These are phyloP conservation scores for Leptodontidium sp. DNA, from an alignment of 2,329 filamentous ascomycete genomes.

Conservation along the genomic window DNA sequence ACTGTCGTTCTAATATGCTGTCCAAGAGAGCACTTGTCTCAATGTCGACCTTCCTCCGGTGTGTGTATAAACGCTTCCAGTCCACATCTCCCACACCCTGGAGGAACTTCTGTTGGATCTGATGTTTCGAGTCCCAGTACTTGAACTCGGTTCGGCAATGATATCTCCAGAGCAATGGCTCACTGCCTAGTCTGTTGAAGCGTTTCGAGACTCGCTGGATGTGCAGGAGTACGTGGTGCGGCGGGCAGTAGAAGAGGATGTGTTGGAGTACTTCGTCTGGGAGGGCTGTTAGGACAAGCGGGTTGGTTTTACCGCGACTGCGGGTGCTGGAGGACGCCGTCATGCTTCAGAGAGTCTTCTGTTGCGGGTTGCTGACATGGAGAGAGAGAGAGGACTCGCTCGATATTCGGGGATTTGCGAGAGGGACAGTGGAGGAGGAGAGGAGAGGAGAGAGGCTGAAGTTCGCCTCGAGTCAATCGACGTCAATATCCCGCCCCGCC, in stretches of 20 bases:
- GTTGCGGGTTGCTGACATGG: background rate
- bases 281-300: slow-evolving; percentile 33
- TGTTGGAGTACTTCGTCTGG: slow-evolving; percentile 88
- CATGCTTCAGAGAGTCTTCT: background rate
- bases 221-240: slow-evolving; percentile 58
- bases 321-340: background rate
- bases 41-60: slow-evolving; percentile 61
- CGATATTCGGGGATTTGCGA: background rate
- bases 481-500: background rate
- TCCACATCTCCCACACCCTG: slow-evolving; percentile 63
- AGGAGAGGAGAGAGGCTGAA: background rate
- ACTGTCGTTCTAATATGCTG: slow-evolving; percentile 74
- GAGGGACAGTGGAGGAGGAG: background rate
- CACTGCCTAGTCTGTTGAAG: slow-evolving; percentile 71
- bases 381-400: too few relatives aligned
- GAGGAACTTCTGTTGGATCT: slow-evolving; percentile 63
- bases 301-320: background rate
- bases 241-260: slow-evolving; percentile 72
- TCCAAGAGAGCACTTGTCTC: slow-evolving; percentile 66
- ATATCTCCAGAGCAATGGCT: slow-evolving; percentile 80
- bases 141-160: slow-evolving; percentile 75
- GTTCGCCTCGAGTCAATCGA: slow-evolving; percentile 11
- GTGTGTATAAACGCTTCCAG: slow-evolving; percentile 77
- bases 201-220: slow-evolving; percentile 67
- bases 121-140: slow-evolving; percentile 77